These are phyloP conservation scores for Juncus inflexus DNA, from an alignment of 176 grass and related monocot species.

Conservation along the genomic window DNA sequence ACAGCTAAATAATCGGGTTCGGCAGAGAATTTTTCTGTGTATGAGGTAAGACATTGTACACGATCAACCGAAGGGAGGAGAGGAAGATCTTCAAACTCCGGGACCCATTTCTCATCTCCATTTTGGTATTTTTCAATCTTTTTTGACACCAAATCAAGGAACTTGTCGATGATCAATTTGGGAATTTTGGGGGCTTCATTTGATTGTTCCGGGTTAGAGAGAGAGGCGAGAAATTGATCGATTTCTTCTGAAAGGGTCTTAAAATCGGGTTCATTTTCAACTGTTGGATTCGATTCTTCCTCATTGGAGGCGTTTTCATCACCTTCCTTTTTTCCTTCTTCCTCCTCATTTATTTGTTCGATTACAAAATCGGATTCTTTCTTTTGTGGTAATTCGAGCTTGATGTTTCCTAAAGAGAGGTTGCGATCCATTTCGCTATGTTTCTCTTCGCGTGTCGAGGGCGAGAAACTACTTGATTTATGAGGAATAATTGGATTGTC, in stretches of 20 bases:
- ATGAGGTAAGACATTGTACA: slow-evolving; percentile 11
- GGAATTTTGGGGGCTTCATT: slow-evolving; percentile 35
- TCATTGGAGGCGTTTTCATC: slow-evolving; percentile 8
- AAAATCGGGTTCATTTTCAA: slow-evolving; percentile 45
- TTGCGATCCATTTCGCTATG: slow-evolving; percentile 65
- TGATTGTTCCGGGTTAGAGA: neutral
- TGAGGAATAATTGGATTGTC: slow-evolving; percentile 37
- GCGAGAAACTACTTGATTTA: slow-evolving; percentile 90
- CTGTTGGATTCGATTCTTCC: neutral
- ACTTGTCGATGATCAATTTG: slow-evolving; percentile 51
- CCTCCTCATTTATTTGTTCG: slow-evolving; percentile 27
- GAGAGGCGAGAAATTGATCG: slow-evolving; percentile 47
- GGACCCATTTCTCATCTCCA: slow-evolving; percentile 45
- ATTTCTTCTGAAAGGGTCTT: slow-evolving; percentile 50
- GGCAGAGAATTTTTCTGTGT: slow-evolving; percentile 3
- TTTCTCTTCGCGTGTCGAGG: slow-evolving; percentile 57
- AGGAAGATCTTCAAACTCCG: slow-evolving; percentile 25
- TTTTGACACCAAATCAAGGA: slow-evolving; percentile 53
- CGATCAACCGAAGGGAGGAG: slow-evolving; percentile 42
- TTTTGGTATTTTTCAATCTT: slow-evolving; percentile 54
- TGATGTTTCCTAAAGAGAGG: slow-evolving; percentile 78
- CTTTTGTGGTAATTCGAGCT: slow-evolving; percentile 32
- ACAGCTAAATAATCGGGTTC: slow-evolving; percentile 33
- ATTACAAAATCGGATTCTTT: slow-evolving; percentile 22
- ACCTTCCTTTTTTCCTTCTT: slow-evolving; percentile 8